Evolutionary conservation across 148 eudicot genomes (phyloP).

Genomic region (Amaranthus palmeri): DNA sequence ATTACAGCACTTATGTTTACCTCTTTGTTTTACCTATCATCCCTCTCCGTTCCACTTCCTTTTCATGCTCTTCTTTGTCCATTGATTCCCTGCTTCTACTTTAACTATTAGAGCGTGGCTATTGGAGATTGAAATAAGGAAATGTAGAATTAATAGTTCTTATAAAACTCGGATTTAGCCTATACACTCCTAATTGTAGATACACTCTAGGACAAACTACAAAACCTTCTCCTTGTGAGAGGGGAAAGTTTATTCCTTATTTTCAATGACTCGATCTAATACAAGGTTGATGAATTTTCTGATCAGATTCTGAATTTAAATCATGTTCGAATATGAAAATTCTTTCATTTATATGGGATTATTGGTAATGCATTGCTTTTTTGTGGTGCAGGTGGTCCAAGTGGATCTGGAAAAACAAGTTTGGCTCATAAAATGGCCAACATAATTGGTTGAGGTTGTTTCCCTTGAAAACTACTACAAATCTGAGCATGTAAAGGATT

Average conservation of each 20-base stretch:
- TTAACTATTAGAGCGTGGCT: neutral
- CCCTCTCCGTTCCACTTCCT: neutral
- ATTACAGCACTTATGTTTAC: neutral
- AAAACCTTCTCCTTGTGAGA: too few relatives aligned
- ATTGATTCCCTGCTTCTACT: neutral
- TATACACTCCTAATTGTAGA: too few relatives aligned
- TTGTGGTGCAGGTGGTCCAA: slow-evolving; percentile 80
- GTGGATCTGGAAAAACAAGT: slow-evolving; percentile 99
- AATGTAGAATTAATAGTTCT: too few relatives aligned
- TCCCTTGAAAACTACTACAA: slow-evolving; percentile 95
- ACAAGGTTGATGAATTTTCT: too few relatives aligned
- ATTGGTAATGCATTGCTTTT: slow-evolving; percentile 16
- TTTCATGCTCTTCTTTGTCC: neutral
- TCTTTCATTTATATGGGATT: too few relatives aligned
- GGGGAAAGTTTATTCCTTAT: too few relatives aligned
- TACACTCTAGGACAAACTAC: too few relatives aligned
- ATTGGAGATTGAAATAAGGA: too few relatives aligned
- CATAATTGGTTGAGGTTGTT: slow-evolving; percentile 94
- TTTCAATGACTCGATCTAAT: too few relatives aligned
- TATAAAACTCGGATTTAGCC: too few relatives aligned
- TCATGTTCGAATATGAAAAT: too few relatives aligned
- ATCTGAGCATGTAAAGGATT: slow-evolving; percentile 93
- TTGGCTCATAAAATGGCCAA: slow-evolving; percentile 99
- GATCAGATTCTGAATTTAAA: too few relatives aligned
- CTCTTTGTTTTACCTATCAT: neutral